Evolutionary conservation across 2,329 filamentous ascomycete species (phyloP), one percentile per base, ranked within the genome.

Genomic region (Zymoseptoria passerinii): DNA sequence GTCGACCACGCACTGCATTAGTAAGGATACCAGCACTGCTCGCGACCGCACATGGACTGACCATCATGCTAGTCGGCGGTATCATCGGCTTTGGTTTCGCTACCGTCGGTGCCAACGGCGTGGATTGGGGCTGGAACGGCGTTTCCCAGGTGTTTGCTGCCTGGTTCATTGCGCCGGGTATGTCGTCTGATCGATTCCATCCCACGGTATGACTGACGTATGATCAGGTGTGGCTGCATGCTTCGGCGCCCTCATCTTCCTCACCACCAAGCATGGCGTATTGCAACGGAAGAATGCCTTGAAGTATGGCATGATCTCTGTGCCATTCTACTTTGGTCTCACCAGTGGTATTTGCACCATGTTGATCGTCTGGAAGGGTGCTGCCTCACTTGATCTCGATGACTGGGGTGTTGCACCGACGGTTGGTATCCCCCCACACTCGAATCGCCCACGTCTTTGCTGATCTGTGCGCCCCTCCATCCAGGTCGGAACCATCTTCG

Each of bases 121-220:
- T 86, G 53, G 76, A 79, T 54, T 87, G 84, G 83, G 78, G 78
- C 54, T 77, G 75, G 72, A 74, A 78, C 4, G 78, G 82, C 65
- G 82, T 86, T 4, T 77, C 81, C 13, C 81, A 83, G 63, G 82
- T 86, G n/a, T 83, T 85, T 65, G 76, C 83, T 9, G 73, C 77
- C 0, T 74, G 68, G 55, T 75, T 60, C 0, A 77, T 80, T 60
- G 74, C 76, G 2, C 77, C 77, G 8, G 44, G 49, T 50, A 50
- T 10, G 49, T 50, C 10, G 19, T 50, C 8, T 10, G 8, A 23
- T 20, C 19, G 49, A 27, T 6, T 20, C 10, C 2, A 20, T 7
- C 19, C 23, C 18, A 50, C 18, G 4, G 10, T 10, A 20, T 27
- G 13, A 18, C 49, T 50, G 19, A 50, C 5, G 5, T 10, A 18